phyloP scores from a whole-genome alignment of 257 asterid species.

The Capsicum rhomboideum region DNA sequence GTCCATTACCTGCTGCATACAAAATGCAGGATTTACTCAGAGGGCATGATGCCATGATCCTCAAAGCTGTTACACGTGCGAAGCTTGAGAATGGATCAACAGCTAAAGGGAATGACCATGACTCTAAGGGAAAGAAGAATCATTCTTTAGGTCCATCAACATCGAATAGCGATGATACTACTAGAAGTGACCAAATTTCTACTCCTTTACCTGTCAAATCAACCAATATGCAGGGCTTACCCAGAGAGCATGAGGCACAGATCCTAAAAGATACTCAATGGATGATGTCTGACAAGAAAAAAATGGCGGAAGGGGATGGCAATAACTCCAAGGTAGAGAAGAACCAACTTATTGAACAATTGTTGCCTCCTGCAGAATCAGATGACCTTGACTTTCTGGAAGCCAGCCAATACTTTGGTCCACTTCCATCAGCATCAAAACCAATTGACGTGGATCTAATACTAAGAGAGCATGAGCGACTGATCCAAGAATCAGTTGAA shows the following conservation, averaged over 20 bases:
- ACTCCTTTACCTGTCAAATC: background rate
- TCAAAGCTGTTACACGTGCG: background rate
- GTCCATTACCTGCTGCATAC: background rate
- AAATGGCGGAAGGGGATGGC: background rate
- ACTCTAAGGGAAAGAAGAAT: background rate
- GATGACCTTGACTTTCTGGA: background rate
- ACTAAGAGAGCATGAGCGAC: background rate
- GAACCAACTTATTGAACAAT: background rate
- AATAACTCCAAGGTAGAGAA: background rate
- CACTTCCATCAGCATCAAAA: background rate
- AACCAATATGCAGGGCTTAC: background rate
- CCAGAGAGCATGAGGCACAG: background rate
- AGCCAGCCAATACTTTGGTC: background rate
- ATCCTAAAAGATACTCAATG: background rate
- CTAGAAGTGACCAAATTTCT: background rate
- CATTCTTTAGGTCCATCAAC: background rate
- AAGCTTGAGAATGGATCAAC: background rate
- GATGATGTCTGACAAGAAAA: background rate
- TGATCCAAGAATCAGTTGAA: background rate
- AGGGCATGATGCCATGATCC: background rate
- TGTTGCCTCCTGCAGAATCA: background rate
- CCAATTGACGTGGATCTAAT: background rate
- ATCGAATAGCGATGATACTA: background rate
- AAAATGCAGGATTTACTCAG: background rate
- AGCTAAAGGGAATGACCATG: background rate